phyloP scores from a whole-genome alignment of 1,139 yeast species.

The Pichia sp. region DNA sequence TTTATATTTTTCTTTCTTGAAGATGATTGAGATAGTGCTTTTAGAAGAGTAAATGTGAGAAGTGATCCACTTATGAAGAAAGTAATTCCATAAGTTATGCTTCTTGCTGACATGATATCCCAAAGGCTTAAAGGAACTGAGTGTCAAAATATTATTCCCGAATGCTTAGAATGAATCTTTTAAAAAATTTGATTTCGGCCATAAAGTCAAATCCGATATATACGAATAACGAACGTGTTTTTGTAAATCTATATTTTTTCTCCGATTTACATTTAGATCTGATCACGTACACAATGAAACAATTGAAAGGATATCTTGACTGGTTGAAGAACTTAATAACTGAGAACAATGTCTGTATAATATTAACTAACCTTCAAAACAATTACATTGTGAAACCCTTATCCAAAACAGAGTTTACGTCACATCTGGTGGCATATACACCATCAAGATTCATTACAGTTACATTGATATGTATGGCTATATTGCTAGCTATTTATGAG shows the following conservation, averaged over 20 bases:
- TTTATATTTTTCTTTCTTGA: background rate
- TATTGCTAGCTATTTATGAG: constrained; percentile 37
- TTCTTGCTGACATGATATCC: constrained; percentile 1
- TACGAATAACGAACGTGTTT: too few relatives aligned
- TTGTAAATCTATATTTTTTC: too few relatives aligned
- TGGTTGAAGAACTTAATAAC: too few relatives aligned
- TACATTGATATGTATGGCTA: constrained; percentile 32
- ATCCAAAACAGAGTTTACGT: constrained; percentile 17
- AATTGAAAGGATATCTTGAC: too few relatives aligned
- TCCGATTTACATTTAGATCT: too few relatives aligned
- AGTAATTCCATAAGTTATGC: constrained; percentile 1
- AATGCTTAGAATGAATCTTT: too few relatives aligned
- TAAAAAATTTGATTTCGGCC: too few relatives aligned
- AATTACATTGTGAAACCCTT: constrained; percentile 14
- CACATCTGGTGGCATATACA: constrained; percentile 19
- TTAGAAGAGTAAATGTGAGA: constrained; percentile 5
- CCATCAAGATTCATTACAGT: constrained; percentile 34
- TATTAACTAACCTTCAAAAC: constrained; percentile 8
- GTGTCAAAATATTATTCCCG: too few relatives aligned
- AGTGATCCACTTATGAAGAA: constrained; percentile 4
- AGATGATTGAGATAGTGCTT: background rate
- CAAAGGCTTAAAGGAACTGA: too few relatives aligned
- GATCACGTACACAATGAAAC: too few relatives aligned
- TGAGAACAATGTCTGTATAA: constrained; percentile 1
- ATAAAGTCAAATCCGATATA: too few relatives aligned